phyloP scores from a whole-genome alignment of 768 basidiomycete genomes.

The Mycena floridula region DNA sequence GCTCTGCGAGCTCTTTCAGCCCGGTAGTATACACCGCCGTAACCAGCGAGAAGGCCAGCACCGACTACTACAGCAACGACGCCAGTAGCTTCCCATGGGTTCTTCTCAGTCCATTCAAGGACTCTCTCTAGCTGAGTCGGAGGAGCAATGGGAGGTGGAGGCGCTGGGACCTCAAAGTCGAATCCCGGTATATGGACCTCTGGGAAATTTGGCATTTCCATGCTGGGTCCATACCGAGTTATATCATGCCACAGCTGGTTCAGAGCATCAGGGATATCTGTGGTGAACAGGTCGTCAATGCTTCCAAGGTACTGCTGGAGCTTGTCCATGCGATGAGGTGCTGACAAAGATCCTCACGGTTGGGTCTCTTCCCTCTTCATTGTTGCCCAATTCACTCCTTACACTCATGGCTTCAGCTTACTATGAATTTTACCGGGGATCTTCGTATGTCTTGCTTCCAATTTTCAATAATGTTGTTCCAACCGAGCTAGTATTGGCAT shows the following conservation, averaged over 20 bases:
- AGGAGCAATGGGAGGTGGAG: slow-evolving; percentile 46
- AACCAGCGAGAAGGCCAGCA: slow-evolving; percentile 55
- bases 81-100: slow-evolving; percentile 58
- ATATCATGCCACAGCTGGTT: slow-evolving; percentile 75
- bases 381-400: too few species aligned
- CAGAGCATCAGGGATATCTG: slow-evolving; percentile 51
- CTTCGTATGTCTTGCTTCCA: slow-evolving; percentile 56
- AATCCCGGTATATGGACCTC: slow-evolving; percentile 54
- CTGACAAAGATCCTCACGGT: too few species aligned
- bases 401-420: slow-evolving; percentile 86
- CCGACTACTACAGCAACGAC: slow-evolving; percentile 55
- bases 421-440: slow-evolving; percentile 90
- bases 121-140: slow-evolving; percentile 39
- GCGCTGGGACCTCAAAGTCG: slow-evolving; percentile 67
- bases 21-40: slow-evolving; percentile 30
- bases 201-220: slow-evolving; percentile 48
- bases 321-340: too few species aligned
- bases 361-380: too few species aligned
- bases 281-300: slow-evolving; percentile 55
- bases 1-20: slow-evolving; percentile 32
- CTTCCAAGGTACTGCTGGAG: slow-evolving; percentile 67
- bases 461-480: slow-evolving; percentile 1
- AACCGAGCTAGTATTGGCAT: slow-evolving; percentile 79
- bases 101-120: slow-evolving; percentile 43
- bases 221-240: slow-evolving; percentile 75